Percentiles rank a stretch among this genome's conserved stretches.
Evolutionary conservation across 768 basidiomycete species (phyloP).

Genomic region (Phlegmacium glaucopus): DNA sequence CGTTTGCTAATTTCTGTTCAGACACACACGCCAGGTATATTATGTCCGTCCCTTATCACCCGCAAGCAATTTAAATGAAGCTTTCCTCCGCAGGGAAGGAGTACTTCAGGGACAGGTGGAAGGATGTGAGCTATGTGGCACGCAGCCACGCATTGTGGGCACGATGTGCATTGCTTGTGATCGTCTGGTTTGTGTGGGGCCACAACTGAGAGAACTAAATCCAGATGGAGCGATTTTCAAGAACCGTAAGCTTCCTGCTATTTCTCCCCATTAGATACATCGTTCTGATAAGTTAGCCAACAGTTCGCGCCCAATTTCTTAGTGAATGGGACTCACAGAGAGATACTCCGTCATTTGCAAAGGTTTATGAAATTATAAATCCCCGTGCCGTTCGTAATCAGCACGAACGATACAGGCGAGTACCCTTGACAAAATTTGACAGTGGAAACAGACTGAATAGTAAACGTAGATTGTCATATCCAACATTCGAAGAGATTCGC

Average conservation of each 20-base stretch:
- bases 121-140: conserved; percentile 47
- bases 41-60: neutral
- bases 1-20: conserved; percentile 54
- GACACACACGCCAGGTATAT: conserved; percentile 55
- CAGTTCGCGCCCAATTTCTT: conserved; percentile 46
- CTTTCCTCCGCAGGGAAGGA: conserved; percentile 38
- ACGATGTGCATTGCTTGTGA: conserved; percentile 50
- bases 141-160: conserved; percentile 42
- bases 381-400: conserved; percentile 39
- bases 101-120: conserved; percentile 46
- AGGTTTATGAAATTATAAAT: conserved; percentile 50
- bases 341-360: conserved; percentile 42
- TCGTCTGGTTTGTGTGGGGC: conserved; percentile 37
- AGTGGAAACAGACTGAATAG: neutral
- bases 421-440: neutral
- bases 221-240: conserved; percentile 46
- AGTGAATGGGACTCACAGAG: conserved; percentile 50
- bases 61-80: conserved; percentile 1
- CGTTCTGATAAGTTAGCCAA: conserved; percentile 9
- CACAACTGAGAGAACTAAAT: conserved; percentile 47
- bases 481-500: conserved; percentile 43
- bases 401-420: conserved; percentile 50
- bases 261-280: neutral
- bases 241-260: conserved; percentile 37
- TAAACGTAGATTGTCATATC: conserved; percentile 29